Base-by-base conservation (phyloP, 805 yeast species). In the Lachancea waltii region DNA sequence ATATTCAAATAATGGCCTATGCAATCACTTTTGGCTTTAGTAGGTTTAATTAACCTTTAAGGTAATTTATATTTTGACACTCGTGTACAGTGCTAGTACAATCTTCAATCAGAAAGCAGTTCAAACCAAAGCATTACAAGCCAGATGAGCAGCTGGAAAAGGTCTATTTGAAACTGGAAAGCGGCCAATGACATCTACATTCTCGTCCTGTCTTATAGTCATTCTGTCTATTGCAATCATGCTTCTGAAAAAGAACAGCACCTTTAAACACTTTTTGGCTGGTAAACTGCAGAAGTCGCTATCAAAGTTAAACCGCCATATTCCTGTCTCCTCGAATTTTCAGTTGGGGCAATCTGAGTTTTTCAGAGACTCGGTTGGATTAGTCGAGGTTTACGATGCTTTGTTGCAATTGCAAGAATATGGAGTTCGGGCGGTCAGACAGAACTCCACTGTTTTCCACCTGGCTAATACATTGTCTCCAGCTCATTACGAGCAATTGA, bases 141-240 rank as follows among this genome's bases (percentile, higher is more conserved):
- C n/a, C n/a, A n/a, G n/a, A n/a, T n/a, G n/a, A n/a, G n/a, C n/a
- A n/a, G n/a, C n/a, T n/a, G n/a, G n/a, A n/a, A n/a, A n/a, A n/a
- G n/a, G n/a, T n/a, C n/a, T 23, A 11, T 23, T 23, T 15, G 18
- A 13, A 23, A 7, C 20, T 19, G 11, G 11, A 16, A 25, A n/a
- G 7, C 3, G 13, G n/a, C n/a, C 11, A 7, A 36, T 36, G 40
- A 24, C 15, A 20, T 30, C 35, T 17, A 25, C 64, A 9, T 11
- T 33, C 8, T 19, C 31, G 19, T 18, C 36, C 23, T 31, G 42
- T 13, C 21, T 49, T 11, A 19, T 45, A 5, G 37, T 44, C 17
- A 40, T 49, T 15, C 25, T 53, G 19, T 46, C 51, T 21, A 31
- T 55, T 7, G 18, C 36, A 3, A 47, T 55, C 49, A 44, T 52